Evolutionary conservation across 2,329 filamentous ascomycete species (phyloP), one percentile per base, ranked within the genome.

Genomic region (Claviceps sorghi): DNA sequence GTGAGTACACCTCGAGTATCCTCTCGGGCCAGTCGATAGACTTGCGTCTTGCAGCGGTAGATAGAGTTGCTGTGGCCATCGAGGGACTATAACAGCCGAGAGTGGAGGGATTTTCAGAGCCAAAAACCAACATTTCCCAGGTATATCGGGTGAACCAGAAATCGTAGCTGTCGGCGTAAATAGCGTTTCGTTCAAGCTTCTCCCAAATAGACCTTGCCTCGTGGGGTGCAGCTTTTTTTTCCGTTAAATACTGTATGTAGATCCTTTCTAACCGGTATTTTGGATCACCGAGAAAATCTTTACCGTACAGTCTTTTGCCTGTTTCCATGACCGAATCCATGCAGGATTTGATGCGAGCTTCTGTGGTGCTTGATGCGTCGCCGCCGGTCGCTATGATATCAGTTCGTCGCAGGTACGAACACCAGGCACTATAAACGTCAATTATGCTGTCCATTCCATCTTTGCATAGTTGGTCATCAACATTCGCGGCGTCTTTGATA

Each of bases 71-170:
- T 0, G 88, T 95, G 11, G 90, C 88, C 55, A 80, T 72, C 4
- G 77, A 76, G 0, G 90, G 88, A n/a, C 79, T 77, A 48, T 74
- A 73, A 19, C 65, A 62, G 0, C 61, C 58, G 4, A 69, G 70
- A 54, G 78, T 79, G 54, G 76, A 71, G 38, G 74, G 77, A 11
- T 55, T 56, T 53, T 65, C 69, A 5, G 73, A 72, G 2, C 72
- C 68, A 57, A 78, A 80, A 4, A 79, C 61, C 53, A 85, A 76
- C 75, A 97, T 84, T 68, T 97, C 93, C 85, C 89, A 97, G 51
- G 84, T 75, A 67, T 96, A 96, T 67, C 88, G 96, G 44, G 83
- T 82, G 52, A 90, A 76, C 93, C 93, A 98, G 65, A 97, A 97
- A 60, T 95, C 88, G 62, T 90, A 89, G 59, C 82, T 90, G 59